These are phyloP conservation scores for Nicotiana undulata DNA, from an alignment of 257 asterid genomes.

Conservation along the genomic window DNA sequence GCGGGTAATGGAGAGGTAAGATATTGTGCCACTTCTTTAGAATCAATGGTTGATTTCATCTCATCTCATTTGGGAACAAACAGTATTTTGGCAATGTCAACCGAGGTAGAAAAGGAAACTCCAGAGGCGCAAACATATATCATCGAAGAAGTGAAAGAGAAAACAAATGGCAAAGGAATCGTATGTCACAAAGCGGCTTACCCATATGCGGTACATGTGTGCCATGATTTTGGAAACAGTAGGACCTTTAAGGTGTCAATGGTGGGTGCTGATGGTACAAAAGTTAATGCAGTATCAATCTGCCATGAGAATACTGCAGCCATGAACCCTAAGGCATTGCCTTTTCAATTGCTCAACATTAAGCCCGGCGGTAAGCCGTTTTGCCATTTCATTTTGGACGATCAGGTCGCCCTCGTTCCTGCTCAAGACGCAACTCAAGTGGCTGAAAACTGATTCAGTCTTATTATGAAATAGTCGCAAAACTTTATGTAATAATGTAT, in stretches of 20 bases:
- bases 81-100: slow-evolving; percentile 36
- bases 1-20: slow-evolving; percentile 44
- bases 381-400: slow-evolving; percentile 3
- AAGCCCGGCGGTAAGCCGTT: background rate
- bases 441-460: background rate
- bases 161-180: background rate
- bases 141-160: background rate
- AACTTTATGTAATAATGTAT: background rate
- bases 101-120: slow-evolving; percentile 23
- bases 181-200: background rate
- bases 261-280: background rate
- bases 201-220: background rate
- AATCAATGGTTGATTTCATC: slow-evolving; percentile 70
- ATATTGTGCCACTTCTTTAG: slow-evolving; percentile 28
- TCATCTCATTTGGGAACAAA: slow-evolving; percentile 42
- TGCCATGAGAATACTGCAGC: slow-evolving; percentile 3
- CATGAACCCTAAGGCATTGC: slow-evolving; percentile 3
- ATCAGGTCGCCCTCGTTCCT: background rate
- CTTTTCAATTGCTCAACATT: slow-evolving; percentile 7
- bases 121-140: background rate
- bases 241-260: background rate
- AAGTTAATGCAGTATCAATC: background rate
- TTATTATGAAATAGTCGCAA: background rate
- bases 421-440: background rate
- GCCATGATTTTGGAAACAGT: background rate